Evolutionary conservation across 2,329 filamentous ascomycete species (phyloP).

Genomic region (Fusarium multiceps): DNA sequence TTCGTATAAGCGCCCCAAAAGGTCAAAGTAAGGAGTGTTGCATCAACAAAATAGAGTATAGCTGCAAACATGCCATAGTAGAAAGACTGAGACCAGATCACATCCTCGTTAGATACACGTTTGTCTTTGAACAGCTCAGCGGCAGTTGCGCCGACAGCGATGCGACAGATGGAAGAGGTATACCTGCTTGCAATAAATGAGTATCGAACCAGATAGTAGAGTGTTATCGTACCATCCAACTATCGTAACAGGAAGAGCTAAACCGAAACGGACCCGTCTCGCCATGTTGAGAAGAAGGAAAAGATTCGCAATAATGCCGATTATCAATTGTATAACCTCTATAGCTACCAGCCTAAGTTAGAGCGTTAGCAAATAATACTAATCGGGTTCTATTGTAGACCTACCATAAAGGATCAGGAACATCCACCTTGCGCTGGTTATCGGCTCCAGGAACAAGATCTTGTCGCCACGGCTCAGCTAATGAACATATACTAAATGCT

Average conservation of each 20-base stretch:
- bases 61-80: conserved; percentile 1
- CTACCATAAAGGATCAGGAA: conserved; percentile 1
- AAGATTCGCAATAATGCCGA: not conserved
- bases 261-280: not conserved
- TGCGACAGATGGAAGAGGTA: not conserved
- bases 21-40: not conserved
- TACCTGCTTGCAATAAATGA: not conserved
- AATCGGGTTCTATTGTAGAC: not conserved
- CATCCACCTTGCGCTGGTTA: not conserved
- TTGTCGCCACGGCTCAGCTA: conserved; percentile 2
- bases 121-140: not conserved
- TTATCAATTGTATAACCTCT: not conserved
- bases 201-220: not conserved
- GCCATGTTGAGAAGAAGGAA: not conserved
- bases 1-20: not conserved
- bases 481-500: conserved; percentile 2
- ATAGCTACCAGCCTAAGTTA: not conserved
- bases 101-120: not conserved
- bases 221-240: not conserved
- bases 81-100: not conserved
- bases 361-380: not conserved
- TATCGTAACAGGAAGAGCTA: not conserved
- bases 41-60: not conserved
- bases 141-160: not conserved
- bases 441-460: not conserved